Evolutionary conservation across 2,329 filamentous ascomycete species (phyloP).

Genomic region (Zymoseptoria brevis): DNA sequence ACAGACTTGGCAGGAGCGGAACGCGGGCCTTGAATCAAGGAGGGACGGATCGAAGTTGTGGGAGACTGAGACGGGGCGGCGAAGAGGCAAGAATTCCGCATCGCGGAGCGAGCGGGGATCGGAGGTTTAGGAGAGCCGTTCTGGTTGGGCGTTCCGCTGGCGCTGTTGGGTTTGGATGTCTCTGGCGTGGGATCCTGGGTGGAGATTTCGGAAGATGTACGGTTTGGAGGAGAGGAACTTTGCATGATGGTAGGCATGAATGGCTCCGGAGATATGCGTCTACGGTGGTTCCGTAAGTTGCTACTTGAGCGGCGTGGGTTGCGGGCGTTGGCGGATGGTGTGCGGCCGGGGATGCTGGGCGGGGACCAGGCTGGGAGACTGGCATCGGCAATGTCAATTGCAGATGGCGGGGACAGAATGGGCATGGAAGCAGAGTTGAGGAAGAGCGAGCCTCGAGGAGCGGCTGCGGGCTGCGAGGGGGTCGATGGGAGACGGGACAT

Average conservation of each 20-base stretch:
- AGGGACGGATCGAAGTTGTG: background rate
- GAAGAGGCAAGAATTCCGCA: background rate
- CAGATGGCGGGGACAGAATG: conserved; percentile 17
- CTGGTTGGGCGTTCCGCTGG: conserved; percentile 3
- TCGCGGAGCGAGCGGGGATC: background rate
- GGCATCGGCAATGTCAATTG: background rate
- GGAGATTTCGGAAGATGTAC: background rate
- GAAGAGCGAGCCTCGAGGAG: background rate
- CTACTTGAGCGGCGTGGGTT: conserved; percentile 9
- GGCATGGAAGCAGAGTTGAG: conserved; percentile 12
- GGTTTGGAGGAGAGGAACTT: conserved; percentile 10
- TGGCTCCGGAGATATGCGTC: background rate
- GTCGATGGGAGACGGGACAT: conserved; percentile 14
- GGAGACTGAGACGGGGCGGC: background rate
- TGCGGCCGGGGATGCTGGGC: background rate
- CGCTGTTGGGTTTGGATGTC: background rate
- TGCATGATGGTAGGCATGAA: conserved; percentile 8
- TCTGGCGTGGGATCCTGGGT: background rate
- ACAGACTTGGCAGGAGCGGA: conserved; percentile 30
- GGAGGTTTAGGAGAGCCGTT: background rate
- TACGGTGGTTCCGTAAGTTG: conserved; percentile 8
- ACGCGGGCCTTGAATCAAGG: conserved; percentile 24
- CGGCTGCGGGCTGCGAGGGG: conserved; percentile 5
- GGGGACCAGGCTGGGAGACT: background rate
- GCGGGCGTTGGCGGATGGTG: background rate